Evolutionary conservation across 805 yeast species (phyloP), one percentile per base, ranked within the genome.

Genomic region (Lipomyces lipofer): DNA sequence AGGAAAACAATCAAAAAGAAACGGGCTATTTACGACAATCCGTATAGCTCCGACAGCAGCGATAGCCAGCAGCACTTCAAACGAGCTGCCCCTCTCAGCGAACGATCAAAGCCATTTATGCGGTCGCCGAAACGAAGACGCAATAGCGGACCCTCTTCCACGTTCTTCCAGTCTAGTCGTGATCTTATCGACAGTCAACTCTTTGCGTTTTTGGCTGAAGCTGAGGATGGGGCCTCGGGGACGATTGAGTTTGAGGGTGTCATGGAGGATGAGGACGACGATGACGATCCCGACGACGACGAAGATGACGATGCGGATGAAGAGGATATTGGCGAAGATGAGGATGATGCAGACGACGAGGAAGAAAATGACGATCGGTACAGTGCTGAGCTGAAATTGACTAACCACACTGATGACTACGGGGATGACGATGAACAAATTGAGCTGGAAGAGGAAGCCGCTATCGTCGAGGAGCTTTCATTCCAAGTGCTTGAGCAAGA

Each of bases 291-390:
- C 22, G 54, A 49, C 29, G 55, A 35, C 13, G 39, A 43, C 15
- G 52, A 40, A 0, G 60, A 51, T 8, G 60, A 56, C 22, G 61
- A 56, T 36, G 53, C 47, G 8, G 70, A 63, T 48, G 60, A 69
- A 39, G 68, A 70, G 25, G 64, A 69, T 4, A 73, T 71, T 40
- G 73, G 70, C 27, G 71, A 66, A 32, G 66, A 58, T 17, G 70
- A 66, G 13, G 71, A 63, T 47, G 74, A 49, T 4, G 69, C 67
- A 36, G 67, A 66, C 29, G 65, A 72, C 25, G 69, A 66, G 30
- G 64, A 56, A 12, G 89, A 83, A 52, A 88, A 81, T 9, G 91
- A 84, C 62, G 71, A 69, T 58, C 74, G 77, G 44, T 78, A 78
- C 52, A 79, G 75, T 53, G 59, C 69, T 30, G 65, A 71, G 1